These are phyloP conservation scores for Misopates orontium DNA, from an alignment of 257 asterid genomes.

Conservation along the genomic window DNA sequence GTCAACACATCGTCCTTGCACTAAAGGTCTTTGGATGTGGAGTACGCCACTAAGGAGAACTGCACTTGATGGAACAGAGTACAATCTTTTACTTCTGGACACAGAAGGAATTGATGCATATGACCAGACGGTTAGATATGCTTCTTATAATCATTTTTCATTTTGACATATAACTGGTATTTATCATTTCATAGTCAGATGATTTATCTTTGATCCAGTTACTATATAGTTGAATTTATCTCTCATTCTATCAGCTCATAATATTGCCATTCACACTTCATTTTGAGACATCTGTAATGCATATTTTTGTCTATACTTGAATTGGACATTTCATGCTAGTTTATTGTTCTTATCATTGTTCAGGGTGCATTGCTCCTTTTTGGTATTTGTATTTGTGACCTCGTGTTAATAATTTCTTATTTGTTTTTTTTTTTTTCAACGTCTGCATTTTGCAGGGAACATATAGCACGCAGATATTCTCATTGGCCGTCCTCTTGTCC, in stretches of 20 bases:
- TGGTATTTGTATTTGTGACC: background rate
- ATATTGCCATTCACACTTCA: background rate
- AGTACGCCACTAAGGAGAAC: conserved; percentile 85
- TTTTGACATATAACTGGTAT: background rate
- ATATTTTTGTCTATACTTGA: conserved; percentile 5
- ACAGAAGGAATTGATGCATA: conserved; percentile 98
- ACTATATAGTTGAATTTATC: background rate
- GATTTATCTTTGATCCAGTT: background rate
- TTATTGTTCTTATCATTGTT: conserved; percentile 11
- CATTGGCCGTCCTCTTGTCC: conserved; percentile 93
- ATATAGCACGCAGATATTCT: conserved; percentile 93
- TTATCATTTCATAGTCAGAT: background rate
- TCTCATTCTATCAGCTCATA: background rate
- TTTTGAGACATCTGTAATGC: background rate
- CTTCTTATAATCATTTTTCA: conserved; percentile 13
- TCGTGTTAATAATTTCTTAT: conserved; percentile 4
- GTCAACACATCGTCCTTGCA: conserved; percentile 95
- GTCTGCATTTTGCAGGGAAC: conserved; percentile 72
- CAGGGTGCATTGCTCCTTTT: conserved; percentile 5
- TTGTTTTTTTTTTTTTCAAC: conserved; percentile 4
- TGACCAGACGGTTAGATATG: conserved; percentile 90
- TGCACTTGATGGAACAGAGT: conserved; percentile 97
- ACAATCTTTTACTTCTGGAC: conserved; percentile 87
- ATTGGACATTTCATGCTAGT: background rate
- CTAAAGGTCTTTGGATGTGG: conserved; percentile 99